Conservation (phyloP, 306 rosid genomes). For the Pterocarpus santalinus region DNA sequence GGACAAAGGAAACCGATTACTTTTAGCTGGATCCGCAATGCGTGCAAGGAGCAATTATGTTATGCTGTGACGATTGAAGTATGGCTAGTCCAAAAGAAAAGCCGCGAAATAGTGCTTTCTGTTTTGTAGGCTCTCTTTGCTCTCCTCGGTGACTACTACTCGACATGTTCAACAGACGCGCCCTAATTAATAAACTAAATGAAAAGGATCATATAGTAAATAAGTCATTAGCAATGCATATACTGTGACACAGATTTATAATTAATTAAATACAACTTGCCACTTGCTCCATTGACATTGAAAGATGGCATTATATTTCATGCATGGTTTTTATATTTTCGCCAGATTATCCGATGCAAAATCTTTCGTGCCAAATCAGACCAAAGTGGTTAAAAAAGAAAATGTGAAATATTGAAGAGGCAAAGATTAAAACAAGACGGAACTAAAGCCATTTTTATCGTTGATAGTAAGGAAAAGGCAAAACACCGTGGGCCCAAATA, state of each 20-base stretch:
- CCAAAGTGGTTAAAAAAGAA: not conserved
- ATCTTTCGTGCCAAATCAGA: not conserved
- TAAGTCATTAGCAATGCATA: not conserved
- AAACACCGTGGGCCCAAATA: slow-evolving; percentile 1
- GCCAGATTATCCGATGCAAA: not conserved
- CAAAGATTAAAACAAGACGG: not conserved
- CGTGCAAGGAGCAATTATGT: slow-evolving; percentile 12
- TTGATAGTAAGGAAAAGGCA: not conserved
- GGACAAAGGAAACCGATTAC: slow-evolving; percentile 15
- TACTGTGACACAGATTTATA: not conserved
- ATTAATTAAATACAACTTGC: not conserved
- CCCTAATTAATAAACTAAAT: not conserved
- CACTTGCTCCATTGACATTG: not conserved
- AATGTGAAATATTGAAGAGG: not conserved
- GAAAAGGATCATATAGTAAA: not conserved
- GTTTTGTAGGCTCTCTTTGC: not conserved
- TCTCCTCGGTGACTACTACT: not conserved
- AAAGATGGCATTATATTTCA: slow-evolving; percentile 11
- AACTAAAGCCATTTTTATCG: not conserved
- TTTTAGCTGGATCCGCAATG: slow-evolving; percentile 24
- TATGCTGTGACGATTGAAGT: not conserved
- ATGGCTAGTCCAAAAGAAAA: not conserved
- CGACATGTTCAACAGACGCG: not conserved
- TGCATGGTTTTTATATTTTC: not conserved
- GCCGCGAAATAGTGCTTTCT: not conserved